A percentile compares a stretch with the other conserved stretches of the same genome.
These are phyloP conservation scores for Xerocomus brunneocitrinus DNA, from an alignment of 768 basidiomycete species.

Conservation along the genomic window DNA sequence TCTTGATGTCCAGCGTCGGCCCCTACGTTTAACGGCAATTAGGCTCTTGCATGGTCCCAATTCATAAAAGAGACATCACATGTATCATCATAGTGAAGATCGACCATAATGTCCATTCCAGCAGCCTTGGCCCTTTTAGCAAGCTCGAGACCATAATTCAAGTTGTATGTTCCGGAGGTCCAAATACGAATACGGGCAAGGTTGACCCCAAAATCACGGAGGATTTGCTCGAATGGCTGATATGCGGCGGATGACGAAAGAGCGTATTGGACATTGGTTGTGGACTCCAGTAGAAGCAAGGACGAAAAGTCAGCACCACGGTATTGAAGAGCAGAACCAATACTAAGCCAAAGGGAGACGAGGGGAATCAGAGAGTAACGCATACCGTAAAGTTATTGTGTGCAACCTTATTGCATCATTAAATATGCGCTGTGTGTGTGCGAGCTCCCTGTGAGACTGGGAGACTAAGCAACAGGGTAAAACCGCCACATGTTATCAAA, in stretches of 20 bases:
- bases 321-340: neutral
- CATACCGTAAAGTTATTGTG: neutral
- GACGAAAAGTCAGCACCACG: neutral
- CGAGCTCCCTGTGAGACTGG: neutral
- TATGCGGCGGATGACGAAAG: neutral
- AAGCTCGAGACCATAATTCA: neutral
- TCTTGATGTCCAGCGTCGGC: neutral
- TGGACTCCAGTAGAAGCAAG: neutral
- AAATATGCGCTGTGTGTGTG: neutral
- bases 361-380: neutral
- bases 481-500: neutral
- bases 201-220: neutral
- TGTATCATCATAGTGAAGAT: neutral
- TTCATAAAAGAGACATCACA: neutral
- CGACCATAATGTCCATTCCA: neutral
- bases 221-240: neutral
- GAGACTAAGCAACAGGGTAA: neutral
- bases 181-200: neutral
- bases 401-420: neutral
- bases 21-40: neutral
- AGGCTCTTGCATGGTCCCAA: neutral
- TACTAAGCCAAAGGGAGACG: neutral
- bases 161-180: neutral
- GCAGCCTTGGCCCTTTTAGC: neutral
- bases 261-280: neutral